Evolutionary conservation across 768 basidiomycete genomes (phyloP).

Genomic region (Boletus barrowsii): DNA sequence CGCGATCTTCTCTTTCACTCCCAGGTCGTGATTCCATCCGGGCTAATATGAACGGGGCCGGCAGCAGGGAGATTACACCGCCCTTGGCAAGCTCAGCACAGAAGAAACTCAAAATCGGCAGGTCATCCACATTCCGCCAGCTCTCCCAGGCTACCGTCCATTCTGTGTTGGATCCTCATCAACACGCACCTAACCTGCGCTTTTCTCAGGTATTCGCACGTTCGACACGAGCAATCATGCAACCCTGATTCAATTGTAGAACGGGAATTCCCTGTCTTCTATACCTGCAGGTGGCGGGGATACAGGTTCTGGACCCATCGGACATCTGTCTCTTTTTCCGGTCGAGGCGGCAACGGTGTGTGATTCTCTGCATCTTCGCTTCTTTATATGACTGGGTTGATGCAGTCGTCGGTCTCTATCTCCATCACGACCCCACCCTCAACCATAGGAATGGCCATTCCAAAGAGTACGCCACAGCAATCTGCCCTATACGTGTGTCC

Average conservation of each 20-base stretch:
- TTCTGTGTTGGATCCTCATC: constrained; percentile 13
- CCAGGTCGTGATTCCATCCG: background rate
- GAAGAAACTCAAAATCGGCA: constrained; percentile 15
- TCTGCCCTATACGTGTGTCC: constrained; percentile 7
- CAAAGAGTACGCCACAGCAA: constrained; percentile 1
- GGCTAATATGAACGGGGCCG: constrained; percentile 11
- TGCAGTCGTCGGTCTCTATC: constrained; percentile 8
- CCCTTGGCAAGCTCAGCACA: constrained; percentile 1
- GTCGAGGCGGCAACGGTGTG: constrained; percentile 15
- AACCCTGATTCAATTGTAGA: constrained; percentile 19
- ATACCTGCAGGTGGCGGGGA: constrained; percentile 6
- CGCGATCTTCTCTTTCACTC: background rate
- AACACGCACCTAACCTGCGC: constrained; percentile 3
- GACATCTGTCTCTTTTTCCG: constrained; percentile 3
- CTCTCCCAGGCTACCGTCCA: constrained; percentile 1
- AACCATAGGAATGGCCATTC: constrained; percentile 15
- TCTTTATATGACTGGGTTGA: constrained; percentile 9
- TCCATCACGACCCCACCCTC: background rate
- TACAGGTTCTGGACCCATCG: constrained; percentile 8
- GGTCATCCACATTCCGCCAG: constrained; percentile 4
- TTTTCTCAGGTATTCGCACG: constrained; percentile 14
- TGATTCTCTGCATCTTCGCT: constrained; percentile 2
- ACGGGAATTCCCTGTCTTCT: constrained; percentile 12
- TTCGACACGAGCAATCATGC: background rate
- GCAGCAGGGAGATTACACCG: background rate